Evolutionary conservation across 2,329 filamentous ascomycete species (phyloP), one percentile per base, ranked within the genome.

Genomic region (Anthostomella pinea): DNA sequence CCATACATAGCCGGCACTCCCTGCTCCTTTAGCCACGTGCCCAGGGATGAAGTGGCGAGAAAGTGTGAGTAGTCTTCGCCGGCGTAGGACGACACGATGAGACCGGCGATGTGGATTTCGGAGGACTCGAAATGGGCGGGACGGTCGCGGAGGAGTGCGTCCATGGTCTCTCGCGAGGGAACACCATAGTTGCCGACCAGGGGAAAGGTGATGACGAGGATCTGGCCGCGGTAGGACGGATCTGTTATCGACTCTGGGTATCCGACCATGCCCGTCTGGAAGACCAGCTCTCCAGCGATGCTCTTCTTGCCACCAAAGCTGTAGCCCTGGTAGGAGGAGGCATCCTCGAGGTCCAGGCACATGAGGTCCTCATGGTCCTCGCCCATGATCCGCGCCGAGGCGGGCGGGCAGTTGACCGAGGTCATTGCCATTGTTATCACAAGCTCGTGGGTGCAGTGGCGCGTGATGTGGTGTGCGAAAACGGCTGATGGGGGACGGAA

Each of bases 201-300:
- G 41, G 91, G 93, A 65, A 95, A 96, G 35, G 91, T 98, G 58
- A 97, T 82, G 66, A 97, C 90, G 54, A 98, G 77, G 54, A 98
- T 95, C 70, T 98, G 91, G 45, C 87, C 87, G 32, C 85, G 83
- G 67, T 93, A 91, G 32, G 87, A 91, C 51, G 87, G 87, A 60
- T 93, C 87, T 43, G 87, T 91, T 54, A 93, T 76, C 30, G 85
- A 94, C 73, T 98, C 93, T 26, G 93, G 90, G 64, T 98, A 98
- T 59, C 93, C 93, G 54, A 97, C 93, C 90, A 97, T 95, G 67
- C 93, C 93, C 40, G 93, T 98, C 77, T 97, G 91, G 73, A 98
- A 98, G 68, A 98, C 93, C 63, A 98, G 76, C 75, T 98, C 93
- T 65, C 93, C 93, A 51, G 91, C 86, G 58, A 94, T 81, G 70